Evolutionary conservation across 768 basidiomycete genomes (phyloP), one percentile per base, ranked within the genome.

Genomic region (Collybia nuda): DNA sequence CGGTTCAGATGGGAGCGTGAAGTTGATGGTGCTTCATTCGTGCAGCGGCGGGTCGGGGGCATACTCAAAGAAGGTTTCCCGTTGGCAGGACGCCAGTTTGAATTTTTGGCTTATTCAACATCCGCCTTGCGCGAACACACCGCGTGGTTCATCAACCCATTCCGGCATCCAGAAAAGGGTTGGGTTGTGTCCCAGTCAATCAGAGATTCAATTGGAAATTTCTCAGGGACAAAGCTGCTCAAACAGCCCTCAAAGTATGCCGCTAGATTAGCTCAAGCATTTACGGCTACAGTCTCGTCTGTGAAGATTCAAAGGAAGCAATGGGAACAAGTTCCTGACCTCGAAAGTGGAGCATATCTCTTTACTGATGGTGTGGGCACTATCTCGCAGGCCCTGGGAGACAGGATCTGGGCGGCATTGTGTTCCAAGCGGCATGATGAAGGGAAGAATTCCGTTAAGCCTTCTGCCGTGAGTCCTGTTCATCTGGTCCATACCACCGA

Each of bases 301-400:
- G 81, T 91, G n/a, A 64, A 62, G 17, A 81, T 93, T 43, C 51
- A 55, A 5, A 65, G 64, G 2, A 53, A 73, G 39, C 75, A 93
- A 57, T 91, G 90, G 83, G 76, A 82, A 44, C 69, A 76, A 48
- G 76, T 90, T 40, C 60, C 63, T 0, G 90, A 92, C 61, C 67
- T 90, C 8, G 74, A 73, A 14, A 55, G 62, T 9, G 65, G 70
- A 19, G 57, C 64, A 14, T 75, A 74, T 52, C 52, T 75, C 19
- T 85, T 84, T 61, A 92, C 90, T 0, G 91, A 93, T 50, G 91
- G 91, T 24, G 81, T 87, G 9, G 91, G 91, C 1, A 90, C 89
- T 0, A 88, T 93, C 43, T 87, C 89, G 1, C 66, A 68, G 17
- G 68, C 70, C 19, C 70, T 93, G 3, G 80, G 74, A 0, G 63